phyloP scores from a whole-genome alignment of 2,329 filamentous ascomycete species.

The Emericellopsis atlantica region DNA sequence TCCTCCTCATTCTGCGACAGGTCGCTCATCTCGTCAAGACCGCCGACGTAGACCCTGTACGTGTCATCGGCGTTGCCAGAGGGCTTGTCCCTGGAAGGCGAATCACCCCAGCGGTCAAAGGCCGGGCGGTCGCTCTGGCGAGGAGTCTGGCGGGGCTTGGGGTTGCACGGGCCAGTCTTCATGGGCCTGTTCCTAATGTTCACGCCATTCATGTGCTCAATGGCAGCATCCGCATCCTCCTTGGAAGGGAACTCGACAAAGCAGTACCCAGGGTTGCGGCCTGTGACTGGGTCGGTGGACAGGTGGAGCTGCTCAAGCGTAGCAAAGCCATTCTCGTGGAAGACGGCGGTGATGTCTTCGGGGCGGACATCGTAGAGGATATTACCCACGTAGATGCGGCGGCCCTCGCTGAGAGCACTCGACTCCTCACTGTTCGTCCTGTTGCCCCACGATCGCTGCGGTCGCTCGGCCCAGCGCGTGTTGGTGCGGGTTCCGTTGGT shows the following conservation, averaged over 20 bases:
- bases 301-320: slow-evolving; percentile 5
- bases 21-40: slow-evolving; percentile 33
- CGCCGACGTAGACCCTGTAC: slow-evolving; percentile 36
- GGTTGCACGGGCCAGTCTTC: slow-evolving; percentile 52
- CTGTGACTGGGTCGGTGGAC: slow-evolving; percentile 54
- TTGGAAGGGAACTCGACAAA: slow-evolving; percentile 27
- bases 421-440: background rate
- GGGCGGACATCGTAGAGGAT: slow-evolving; percentile 41
- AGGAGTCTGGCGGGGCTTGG: slow-evolving; percentile 21
- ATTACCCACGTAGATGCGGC: slow-evolving; percentile 21
- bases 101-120: slow-evolving; percentile 31
- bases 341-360: slow-evolving; percentile 46
- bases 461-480: too few species aligned
- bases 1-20: slow-evolving; percentile 32
- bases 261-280: slow-evolving; percentile 61
- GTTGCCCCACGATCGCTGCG: background rate
- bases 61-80: slow-evolving; percentile 5
- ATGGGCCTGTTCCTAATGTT: slow-evolving; percentile 44
- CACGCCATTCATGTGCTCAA: slow-evolving; percentile 9
- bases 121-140: slow-evolving; percentile 7
- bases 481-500: too few species aligned
- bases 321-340: slow-evolving; percentile 24
- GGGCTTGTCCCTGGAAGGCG: too few species aligned
- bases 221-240: slow-evolving; percentile 3
- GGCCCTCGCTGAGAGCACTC: slow-evolving; percentile 1